phyloP scores from a whole-genome alignment of 2,329 filamentous ascomycete genomes.

The Penicillium polonicum region DNA sequence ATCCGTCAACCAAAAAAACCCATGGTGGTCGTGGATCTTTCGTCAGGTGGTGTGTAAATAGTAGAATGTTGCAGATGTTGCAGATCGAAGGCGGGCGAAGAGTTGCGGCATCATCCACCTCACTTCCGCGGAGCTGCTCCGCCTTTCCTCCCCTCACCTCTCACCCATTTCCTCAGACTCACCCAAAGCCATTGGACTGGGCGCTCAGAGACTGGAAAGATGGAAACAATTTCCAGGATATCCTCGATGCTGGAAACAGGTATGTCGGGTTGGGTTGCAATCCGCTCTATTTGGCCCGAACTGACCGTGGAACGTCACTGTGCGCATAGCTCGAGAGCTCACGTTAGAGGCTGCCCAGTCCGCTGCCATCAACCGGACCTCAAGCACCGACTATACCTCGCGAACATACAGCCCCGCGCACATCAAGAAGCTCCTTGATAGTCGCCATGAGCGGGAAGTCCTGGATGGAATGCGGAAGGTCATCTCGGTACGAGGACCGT shows the following conservation, averaged over 20 bases:
- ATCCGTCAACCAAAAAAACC: background rate
- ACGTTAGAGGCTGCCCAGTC: constrained; percentile 95
- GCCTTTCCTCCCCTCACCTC: constrained; percentile 24
- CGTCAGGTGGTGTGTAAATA: background rate
- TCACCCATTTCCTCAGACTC: constrained; percentile 9
- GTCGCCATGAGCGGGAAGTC: constrained; percentile 86
- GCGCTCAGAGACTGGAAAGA: constrained; percentile 43
- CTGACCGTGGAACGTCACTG: constrained; percentile 21
- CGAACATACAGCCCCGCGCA: constrained; percentile 73
- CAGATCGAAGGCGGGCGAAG: constrained; percentile 9
- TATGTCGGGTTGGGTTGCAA: constrained; percentile 45
- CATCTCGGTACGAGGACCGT: constrained; percentile 63
- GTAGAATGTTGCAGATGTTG: constrained; percentile 4
- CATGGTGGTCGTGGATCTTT: background rate
- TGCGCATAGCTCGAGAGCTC: constrained; percentile 77
- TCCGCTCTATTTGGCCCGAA: constrained; percentile 6
- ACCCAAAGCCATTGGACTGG: constrained; percentile 20
- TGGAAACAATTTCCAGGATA: constrained; percentile 96
- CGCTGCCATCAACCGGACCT: constrained; percentile 58
- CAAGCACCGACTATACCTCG: constrained; percentile 58
- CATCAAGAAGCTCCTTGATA: constrained; percentile 93
- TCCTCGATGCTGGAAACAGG: constrained; percentile 93
- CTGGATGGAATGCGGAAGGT: constrained; percentile 87
- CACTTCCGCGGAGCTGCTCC: constrained; percentile 20
- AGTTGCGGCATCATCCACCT: constrained; percentile 7